Evolutionary conservation across 768 basidiomycete genomes (phyloP), one percentile per base, ranked within the genome.

Genomic region (Mrakia gelida): DNA sequence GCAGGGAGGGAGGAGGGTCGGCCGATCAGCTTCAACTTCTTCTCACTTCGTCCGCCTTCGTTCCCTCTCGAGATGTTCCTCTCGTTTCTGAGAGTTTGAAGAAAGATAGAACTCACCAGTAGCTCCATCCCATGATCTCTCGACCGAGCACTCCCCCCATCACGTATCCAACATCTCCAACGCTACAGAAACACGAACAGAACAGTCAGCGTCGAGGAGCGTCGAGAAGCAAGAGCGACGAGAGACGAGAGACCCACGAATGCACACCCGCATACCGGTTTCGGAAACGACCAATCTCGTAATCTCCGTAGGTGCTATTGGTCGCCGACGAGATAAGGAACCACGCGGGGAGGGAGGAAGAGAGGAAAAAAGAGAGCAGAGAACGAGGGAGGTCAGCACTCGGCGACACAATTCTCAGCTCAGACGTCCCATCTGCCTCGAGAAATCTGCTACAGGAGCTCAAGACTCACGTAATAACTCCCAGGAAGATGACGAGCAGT

Each of bases 151-250:
- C 15, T 34, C 77, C 77, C 23, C 26, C 34, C 28, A 78, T 70
- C 56, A 78, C 52, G 73, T 61, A 78, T 54, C 77, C 77, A 30
- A 78, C 77, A 41, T 78, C 77, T 34, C 41, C 21, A 34, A 32
- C 28, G 56, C 26, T 26, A 28, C 38, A 72, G 52, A 54, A 28
- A 72, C 30, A 38, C 43, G 21, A 21, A 8, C 8, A 67, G 65
- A 13, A 1, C 8, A 7, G 10, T 70, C 43, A 41, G 18, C 68
- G 38, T 34, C 63, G 63, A 26, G 26, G 63, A 32, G 32, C 21
- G 38, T 1, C 3, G 65, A 13, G 2, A 38, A 68, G 41, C 15
- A 71, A 45, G 26, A 9, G n/a, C 38, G 54, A n/a, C 2, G 54
- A 56, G 54, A 26, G 15, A 71, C 30, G 45, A 52, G 15, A 26